Conservation (phyloP, 805 yeast species). For the Ogataea trehalophila region DNA sequence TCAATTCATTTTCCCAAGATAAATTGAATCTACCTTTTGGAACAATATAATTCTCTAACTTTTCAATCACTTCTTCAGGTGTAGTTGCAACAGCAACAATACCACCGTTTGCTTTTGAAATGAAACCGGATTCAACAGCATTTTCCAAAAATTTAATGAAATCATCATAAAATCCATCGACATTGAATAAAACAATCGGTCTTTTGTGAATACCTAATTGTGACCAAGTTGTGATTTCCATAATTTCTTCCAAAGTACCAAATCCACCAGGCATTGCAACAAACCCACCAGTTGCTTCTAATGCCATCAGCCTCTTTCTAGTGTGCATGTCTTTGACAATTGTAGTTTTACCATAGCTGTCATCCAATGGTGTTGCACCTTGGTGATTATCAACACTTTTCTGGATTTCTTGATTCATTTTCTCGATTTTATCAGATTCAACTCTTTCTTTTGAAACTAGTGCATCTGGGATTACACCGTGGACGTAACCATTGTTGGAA, state of each 20-base stretch:
- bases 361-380: constrained; percentile 60
- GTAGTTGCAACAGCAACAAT: constrained; percentile 65
- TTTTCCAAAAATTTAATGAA: constrained; percentile 55
- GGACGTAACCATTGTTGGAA: constrained; percentile 59
- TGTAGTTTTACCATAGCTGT: constrained; percentile 71
- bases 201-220: constrained; percentile 81
- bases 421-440: constrained; percentile 28
- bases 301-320: constrained; percentile 78
- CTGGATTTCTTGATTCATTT: constrained; percentile 43
- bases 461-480: constrained; percentile 85
- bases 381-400: constrained; percentile 53
- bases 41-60: constrained; percentile 52
- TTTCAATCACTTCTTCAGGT: constrained; percentile 62
- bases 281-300: constrained; percentile 72
- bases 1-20: constrained; percentile 47
- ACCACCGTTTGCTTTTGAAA: constrained; percentile 57
- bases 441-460: constrained; percentile 66
- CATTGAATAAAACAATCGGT: constrained; percentile 73
- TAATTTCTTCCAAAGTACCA: constrained; percentile 83
- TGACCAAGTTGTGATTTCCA: constrained; percentile 87
- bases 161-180: constrained; percentile 74
- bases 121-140: constrained; percentile 61
- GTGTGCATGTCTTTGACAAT: constrained; percentile 87
- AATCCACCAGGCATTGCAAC: constrained; percentile 90
- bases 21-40: constrained; percentile 75